Evolutionary conservation across 2,329 filamentous ascomycete genomes (phyloP).

Genomic region (Penicillium italicum): DNA sequence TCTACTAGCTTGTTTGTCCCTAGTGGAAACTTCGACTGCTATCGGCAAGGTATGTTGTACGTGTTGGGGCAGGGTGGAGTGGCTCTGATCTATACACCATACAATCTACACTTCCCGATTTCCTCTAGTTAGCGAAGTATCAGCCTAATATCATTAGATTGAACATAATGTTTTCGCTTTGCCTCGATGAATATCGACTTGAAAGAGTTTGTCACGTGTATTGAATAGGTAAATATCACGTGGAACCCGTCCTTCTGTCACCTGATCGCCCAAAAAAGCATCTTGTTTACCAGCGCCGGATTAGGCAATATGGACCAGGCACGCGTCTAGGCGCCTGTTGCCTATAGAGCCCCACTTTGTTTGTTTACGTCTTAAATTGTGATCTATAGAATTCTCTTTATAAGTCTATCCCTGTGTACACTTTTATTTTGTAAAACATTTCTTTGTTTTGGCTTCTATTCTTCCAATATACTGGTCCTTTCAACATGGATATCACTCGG

Average conservation of each 20-base stretch:
- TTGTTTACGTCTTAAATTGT: constrained; percentile 23
- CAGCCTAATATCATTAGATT: background rate
- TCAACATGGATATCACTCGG: constrained; percentile 26
- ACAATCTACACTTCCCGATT: background rate
- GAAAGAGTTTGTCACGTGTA: background rate
- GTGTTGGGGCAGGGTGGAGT: background rate
- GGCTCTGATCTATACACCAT: background rate
- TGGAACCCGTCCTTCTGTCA: constrained; percentile 1
- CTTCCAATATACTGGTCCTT: background rate
- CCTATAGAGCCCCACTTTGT: constrained; percentile 22
- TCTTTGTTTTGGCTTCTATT: background rate
- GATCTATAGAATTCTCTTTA: constrained; percentile 19
- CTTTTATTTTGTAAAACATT: background rate
- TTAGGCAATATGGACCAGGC: constrained; percentile 12
- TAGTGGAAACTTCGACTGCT: background rate
- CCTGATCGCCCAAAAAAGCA: constrained; percentile 20
- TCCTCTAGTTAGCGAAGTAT: background rate
- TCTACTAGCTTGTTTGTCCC: background rate
- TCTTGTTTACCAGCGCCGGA: constrained; percentile 23
- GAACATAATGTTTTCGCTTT: background rate
- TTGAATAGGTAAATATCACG: background rate
- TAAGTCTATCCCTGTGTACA: constrained; percentile 8
- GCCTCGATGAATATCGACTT: background rate
- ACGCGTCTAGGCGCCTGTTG: constrained; percentile 20
- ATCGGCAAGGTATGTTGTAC: background rate